Conservation (phyloP, 805 yeast genomes). For the Starmera dryadoides region DNA sequence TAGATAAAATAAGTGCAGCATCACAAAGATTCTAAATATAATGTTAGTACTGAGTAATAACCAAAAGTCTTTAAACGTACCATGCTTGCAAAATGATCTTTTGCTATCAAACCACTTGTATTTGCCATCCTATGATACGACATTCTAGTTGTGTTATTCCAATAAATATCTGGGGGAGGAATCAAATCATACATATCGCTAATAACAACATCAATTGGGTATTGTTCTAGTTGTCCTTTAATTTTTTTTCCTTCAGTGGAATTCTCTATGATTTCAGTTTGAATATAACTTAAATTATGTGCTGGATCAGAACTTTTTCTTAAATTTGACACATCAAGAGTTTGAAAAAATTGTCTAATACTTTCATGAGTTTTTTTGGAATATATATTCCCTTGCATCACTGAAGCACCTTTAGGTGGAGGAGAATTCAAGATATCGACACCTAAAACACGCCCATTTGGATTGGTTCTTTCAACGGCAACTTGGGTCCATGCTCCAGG, state of each 20-base stretch:
- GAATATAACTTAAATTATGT: slow-evolving; percentile 22
- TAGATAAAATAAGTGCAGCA: slow-evolving; percentile 76
- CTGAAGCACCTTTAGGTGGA: slow-evolving; percentile 75
- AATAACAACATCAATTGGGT: slow-evolving; percentile 56
- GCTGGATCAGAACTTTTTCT: background rate
- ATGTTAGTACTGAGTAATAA: background rate
- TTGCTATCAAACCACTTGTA: slow-evolving; percentile 73
- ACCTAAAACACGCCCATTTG: slow-evolving; percentile 58
- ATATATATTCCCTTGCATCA: slow-evolving; percentile 85
- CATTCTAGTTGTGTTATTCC: slow-evolving; percentile 64
- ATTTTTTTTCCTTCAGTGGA: slow-evolving; percentile 5
- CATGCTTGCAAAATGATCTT: slow-evolving; percentile 79
- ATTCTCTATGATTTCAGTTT: slow-evolving; percentile 18
- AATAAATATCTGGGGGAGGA: slow-evolving; percentile 42
- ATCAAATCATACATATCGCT: slow-evolving; percentile 81
- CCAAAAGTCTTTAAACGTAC: slow-evolving; percentile 28
- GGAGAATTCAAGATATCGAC: slow-evolving; percentile 72
- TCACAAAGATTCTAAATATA: slow-evolving; percentile 66
- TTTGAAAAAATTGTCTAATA: slow-evolving; percentile 42
- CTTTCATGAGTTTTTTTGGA: slow-evolving; percentile 53
- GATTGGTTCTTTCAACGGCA: slow-evolving; percentile 46
- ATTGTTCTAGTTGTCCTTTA: slow-evolving; percentile 3
- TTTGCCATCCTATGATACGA: slow-evolving; percentile 90
- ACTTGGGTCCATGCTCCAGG: slow-evolving; percentile 96
- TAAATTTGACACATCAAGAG: slow-evolving; percentile 2